phyloP scores from a whole-genome alignment of 2,329 filamentous ascomycete genomes.

The Cytospora leucostoma region DNA sequence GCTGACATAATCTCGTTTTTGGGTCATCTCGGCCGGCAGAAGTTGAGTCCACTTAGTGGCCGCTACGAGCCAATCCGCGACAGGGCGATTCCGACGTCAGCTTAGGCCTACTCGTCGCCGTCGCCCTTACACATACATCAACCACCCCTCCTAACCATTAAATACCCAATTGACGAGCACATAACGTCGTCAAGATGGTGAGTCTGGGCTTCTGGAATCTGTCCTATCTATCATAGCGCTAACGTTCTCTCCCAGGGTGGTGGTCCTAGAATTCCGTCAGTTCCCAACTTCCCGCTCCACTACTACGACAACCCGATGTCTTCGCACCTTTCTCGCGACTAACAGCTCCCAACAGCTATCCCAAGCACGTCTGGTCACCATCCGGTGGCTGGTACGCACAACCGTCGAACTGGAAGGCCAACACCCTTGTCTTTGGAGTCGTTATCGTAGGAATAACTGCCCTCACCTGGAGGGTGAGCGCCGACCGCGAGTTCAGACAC shows the following conservation, averaged over 20 bases:
- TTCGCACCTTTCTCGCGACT: constrained; percentile 18
- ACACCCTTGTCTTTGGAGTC: constrained; percentile 59
- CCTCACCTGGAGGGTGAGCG: constrained; percentile 69
- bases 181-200: constrained; percentile 58
- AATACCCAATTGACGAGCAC: constrained; percentile 11
- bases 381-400: constrained; percentile 97
- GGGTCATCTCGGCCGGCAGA: constrained; percentile 15
- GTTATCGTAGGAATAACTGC: constrained; percentile 62
- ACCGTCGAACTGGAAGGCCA: constrained; percentile 90
- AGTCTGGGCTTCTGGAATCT: constrained; percentile 27
- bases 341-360: constrained; percentile 64
- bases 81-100: constrained; percentile 26
- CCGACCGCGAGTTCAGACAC: constrained; percentile 70
- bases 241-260: constrained; percentile 61
- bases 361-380: constrained; percentile 99
- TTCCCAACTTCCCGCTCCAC: constrained; percentile 27
- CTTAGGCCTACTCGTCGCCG: constrained; percentile 16
- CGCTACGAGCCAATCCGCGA: constrained; percentile 22
- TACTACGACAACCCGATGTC: constrained; percentile 2
- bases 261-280: constrained; percentile 67
- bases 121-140: not conserved
- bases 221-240: constrained; percentile 36
- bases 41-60: constrained; percentile 4
- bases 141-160: constrained; percentile 16
- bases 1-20: constrained; percentile 33